A percentile compares a stretch with the other conserved stretches of the same genome.
phyloP scores from a whole-genome alignment of 805 yeast species.

The Candida hungchunana region DNA sequence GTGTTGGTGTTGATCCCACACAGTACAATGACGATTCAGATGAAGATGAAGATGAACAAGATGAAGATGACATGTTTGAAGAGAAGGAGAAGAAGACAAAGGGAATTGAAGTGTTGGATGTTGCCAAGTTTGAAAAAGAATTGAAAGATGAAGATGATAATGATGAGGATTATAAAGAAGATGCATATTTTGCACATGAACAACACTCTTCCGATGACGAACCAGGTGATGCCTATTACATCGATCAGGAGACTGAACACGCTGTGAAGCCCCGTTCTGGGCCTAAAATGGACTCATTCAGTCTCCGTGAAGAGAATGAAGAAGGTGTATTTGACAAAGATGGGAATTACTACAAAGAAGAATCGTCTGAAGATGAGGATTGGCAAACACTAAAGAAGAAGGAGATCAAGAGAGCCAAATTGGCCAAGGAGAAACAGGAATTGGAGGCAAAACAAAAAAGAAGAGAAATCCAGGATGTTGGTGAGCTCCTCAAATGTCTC shows the following conservation, averaged over 20 bases:
- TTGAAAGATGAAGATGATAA: background rate
- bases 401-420: constrained; percentile 35
- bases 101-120: background rate
- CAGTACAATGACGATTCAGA: background rate
- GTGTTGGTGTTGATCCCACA: too few species aligned
- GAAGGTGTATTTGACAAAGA: constrained; percentile 58
- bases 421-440: constrained; percentile 29
- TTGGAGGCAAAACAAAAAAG: constrained; percentile 21
- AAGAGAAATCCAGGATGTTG: constrained; percentile 8
- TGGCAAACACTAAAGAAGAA: constrained; percentile 30
- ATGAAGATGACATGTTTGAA: constrained; percentile 1
- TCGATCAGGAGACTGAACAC: constrained; percentile 18
- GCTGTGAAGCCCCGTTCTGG: constrained; percentile 14
- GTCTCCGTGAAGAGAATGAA: constrained; percentile 49
- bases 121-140: background rate
- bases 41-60: constrained; percentile 1
- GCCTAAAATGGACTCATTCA: constrained; percentile 59
- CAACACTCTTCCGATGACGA: constrained; percentile 28
- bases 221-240: constrained; percentile 17
- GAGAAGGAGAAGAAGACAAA: background rate
- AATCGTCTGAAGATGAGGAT: constrained; percentile 34
- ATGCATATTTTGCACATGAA: too few species aligned
- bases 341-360: constrained; percentile 51
- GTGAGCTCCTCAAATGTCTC: constrained; percentile 29
- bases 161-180: background rate